Conservation (phyloP, 2,329 filamentous ascomycete species). For the Aspergillus sojae region DNA sequence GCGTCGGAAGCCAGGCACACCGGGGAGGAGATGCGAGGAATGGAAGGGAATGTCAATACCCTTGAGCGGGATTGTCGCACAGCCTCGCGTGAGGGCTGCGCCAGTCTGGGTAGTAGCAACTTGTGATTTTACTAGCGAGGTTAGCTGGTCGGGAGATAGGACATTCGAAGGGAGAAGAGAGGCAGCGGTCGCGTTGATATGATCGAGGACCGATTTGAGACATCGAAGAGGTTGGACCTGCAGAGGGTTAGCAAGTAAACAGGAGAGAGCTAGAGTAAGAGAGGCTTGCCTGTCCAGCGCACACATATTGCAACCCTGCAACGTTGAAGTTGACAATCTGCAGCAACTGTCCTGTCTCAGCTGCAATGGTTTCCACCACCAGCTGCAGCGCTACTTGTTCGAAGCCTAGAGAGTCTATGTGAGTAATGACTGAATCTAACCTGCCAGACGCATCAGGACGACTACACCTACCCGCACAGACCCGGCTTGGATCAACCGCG, state of each 20-base stretch:
- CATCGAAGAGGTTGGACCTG: conserved; percentile 43
- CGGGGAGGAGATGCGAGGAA: conserved; percentile 94
- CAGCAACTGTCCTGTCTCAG: conserved; percentile 90
- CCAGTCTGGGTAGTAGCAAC: neutral
- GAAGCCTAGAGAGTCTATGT: conserved; percentile 79
- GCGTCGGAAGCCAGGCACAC: conserved; percentile 97
- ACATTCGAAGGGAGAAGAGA: conserved; percentile 55
- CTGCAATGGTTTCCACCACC: conserved; percentile 91
- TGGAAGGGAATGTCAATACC: conserved; percentile 99
- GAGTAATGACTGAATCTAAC: too few species aligned
- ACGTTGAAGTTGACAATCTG: conserved; percentile 98
- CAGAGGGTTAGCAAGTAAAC: neutral
- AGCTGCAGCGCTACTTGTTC: conserved; percentile 97
- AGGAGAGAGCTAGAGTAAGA: neutral
- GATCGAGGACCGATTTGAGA: neutral
- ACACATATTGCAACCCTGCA: conserved; percentile 71
- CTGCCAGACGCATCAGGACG: too few species aligned
- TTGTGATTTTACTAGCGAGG: neutral
- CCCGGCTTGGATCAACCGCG: conserved; percentile 96
- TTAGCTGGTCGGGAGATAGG: neutral
- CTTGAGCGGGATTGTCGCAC: conserved; percentile 93
- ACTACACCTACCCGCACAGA: conserved; percentile 40
- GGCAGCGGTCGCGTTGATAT: conserved; percentile 61
- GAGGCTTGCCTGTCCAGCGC: conserved; percentile 60
- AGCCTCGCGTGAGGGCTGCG: conserved; percentile 81